A percentile compares a stretch with the other conserved stretches of the same genome.
Conservation (phyloP, 1,284 basidiomycete species). For the Ceratobasidium sp. region DNA sequence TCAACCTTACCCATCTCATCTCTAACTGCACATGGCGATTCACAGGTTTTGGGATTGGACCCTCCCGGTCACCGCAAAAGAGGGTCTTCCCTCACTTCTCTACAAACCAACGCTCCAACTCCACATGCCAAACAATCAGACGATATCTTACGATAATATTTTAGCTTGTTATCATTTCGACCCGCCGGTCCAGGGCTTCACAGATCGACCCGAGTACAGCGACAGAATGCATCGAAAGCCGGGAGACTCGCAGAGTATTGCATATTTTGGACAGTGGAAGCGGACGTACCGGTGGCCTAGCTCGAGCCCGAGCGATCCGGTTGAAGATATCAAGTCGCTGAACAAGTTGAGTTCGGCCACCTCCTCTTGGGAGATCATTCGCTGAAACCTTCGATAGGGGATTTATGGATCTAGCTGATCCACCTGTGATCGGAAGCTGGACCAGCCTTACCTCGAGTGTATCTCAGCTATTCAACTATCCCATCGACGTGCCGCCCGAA, state of each 20-base stretch:
- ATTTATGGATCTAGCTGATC: neutral
- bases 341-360: conserved; percentile 20
- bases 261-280: conserved; percentile 38
- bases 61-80: neutral
- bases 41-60: conserved; percentile 46
- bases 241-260: neutral
- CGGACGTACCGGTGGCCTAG: conserved; percentile 42
- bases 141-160: conserved; percentile 16
- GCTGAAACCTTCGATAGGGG: neutral
- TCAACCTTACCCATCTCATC: too few relatives aligned
- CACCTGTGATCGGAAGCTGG: conserved; percentile 8
- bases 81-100: conserved; percentile 35
- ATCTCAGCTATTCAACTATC: conserved; percentile 21
- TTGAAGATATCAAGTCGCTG: conserved; percentile 19
- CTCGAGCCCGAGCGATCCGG: neutral
- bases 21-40: too few relatives aligned
- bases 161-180: conserved; percentile 29
- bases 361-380: too few relatives aligned
- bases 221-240: neutral
- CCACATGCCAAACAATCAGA: conserved; percentile 3
- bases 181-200: conserved; percentile 4
- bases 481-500: neutral
- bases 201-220: conserved; percentile 13
- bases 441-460: conserved; percentile 30
- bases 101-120: neutral